These are phyloP conservation scores for Gossypium stocksii DNA, from an alignment of 345 rosid species.

Conservation along the genomic window DNA sequence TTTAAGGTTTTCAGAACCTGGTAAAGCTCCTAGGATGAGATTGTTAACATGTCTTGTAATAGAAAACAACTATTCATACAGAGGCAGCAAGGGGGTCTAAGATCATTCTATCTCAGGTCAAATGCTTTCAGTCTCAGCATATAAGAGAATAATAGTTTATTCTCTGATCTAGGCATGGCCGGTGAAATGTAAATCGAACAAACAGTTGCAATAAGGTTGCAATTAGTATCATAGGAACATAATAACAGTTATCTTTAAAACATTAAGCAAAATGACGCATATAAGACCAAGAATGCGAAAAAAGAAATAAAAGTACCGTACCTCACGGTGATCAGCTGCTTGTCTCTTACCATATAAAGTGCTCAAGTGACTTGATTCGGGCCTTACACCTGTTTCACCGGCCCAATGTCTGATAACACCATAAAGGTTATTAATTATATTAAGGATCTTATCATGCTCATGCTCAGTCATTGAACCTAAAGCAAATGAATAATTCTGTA, in stretches of 20 bases:
- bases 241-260: not conserved
- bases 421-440: constrained; percentile 43
- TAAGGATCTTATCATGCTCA: constrained; percentile 39
- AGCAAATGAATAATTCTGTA: constrained; percentile 35
- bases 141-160: constrained; percentile 4
- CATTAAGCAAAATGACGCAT: not conserved
- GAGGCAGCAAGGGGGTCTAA: not conserved
- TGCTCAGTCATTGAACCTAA: constrained; percentile 32
- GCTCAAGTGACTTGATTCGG: constrained; percentile 15
- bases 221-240: not conserved
- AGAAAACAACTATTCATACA: not conserved
- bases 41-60: not conserved
- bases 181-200: not conserved
- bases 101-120: no score
- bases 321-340: constrained; percentile 33
- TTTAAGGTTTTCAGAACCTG: constrained; percentile 4
- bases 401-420: constrained; percentile 28
- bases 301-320: constrained; percentile 22
- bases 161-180: not conserved
- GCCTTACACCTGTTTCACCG: constrained; percentile 24
- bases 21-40: not conserved
- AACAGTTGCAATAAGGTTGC: not conserved
- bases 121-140: not conserved
- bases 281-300: constrained; percentile 2
- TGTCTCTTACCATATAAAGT: constrained; percentile 27